Percentiles rank a stretch among this genome's conserved stretches.
phyloP scores from a whole-genome alignment of 2,329 filamentous ascomycete genomes.

The Apiospora rasikravindrae region DNA sequence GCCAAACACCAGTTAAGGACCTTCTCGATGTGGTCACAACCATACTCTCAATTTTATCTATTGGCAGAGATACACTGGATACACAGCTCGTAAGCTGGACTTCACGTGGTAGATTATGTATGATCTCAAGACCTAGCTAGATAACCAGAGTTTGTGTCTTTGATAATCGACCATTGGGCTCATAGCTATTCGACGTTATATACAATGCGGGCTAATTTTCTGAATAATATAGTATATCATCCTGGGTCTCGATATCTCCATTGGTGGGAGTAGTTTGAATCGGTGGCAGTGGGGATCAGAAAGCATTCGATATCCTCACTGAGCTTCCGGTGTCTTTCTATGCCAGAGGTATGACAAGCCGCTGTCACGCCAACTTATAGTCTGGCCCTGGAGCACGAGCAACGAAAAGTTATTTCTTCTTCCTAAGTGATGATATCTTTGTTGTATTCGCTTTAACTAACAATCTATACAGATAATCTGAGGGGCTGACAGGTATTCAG shows the following conservation, averaged over 20 bases:
- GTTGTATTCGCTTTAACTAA: not conserved
- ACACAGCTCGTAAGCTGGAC: not conserved
- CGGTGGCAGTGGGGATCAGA: too few species aligned
- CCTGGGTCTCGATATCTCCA: not conserved
- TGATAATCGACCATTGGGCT: not conserved
- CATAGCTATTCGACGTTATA: too few species aligned
- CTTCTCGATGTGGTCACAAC: not conserved
- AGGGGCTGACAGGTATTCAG: not conserved
- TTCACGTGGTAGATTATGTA: not conserved
- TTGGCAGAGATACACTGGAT: not conserved
- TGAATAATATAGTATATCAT: not conserved
- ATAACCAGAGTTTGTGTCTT: not conserved
- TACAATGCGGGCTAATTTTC: not conserved
- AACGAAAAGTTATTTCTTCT: not conserved
- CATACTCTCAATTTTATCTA: not conserved
- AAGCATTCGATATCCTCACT: not conserved
- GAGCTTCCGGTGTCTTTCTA: not conserved
- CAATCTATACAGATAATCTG: not conserved
- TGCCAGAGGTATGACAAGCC: not conserved
- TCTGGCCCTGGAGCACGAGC: not conserved
- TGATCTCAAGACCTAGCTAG: not conserved
- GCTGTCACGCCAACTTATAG: not conserved
- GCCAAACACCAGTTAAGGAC: not conserved
- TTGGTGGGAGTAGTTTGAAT: not conserved
- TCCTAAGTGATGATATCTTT: not conserved